These are phyloP conservation scores for Fusarium robinianum DNA, from an alignment of 2,329 filamentous ascomycete species.

Conservation along the genomic window DNA sequence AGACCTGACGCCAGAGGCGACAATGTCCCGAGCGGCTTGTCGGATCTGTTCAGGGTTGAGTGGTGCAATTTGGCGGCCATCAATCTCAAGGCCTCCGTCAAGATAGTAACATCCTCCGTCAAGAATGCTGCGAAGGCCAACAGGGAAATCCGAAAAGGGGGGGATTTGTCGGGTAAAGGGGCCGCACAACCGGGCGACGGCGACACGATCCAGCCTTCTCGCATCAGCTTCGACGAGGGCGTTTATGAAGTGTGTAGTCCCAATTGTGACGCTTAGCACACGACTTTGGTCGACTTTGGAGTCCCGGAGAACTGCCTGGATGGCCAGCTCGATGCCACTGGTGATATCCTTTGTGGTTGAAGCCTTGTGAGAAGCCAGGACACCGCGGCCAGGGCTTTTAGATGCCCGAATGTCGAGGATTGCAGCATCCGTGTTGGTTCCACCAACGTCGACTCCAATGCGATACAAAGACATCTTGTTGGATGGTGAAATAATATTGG, in stretches of 20 bases:
- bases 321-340: constrained; percentile 52
- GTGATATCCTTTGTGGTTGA: constrained; percentile 56
- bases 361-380: constrained; percentile 54
- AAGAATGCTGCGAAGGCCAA: constrained; percentile 46
- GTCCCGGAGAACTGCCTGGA: constrained; percentile 47
- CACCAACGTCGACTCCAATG: constrained; percentile 50
- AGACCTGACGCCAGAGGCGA: constrained; percentile 41
- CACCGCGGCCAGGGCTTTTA: constrained; percentile 44
- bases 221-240: constrained; percentile 53
- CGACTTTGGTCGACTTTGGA: constrained; percentile 44
- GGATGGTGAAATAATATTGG: neutral
- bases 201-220: constrained; percentile 49
- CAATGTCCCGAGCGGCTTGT: constrained; percentile 40
- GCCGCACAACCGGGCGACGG: constrained; percentile 52
- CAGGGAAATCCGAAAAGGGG: constrained; percentile 52
- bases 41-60: constrained; percentile 46
- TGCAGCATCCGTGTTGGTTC: constrained; percentile 51
- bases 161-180: constrained; percentile 50
- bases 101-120: constrained; percentile 48
- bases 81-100: constrained; percentile 53
- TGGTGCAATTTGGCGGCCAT: constrained; percentile 49
- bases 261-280: constrained; percentile 54
- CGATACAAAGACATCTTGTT: constrained; percentile 46
- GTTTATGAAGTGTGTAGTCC: constrained; percentile 57
- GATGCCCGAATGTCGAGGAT: constrained; percentile 48